Evolutionary conservation across 2,329 filamentous ascomycete species (phyloP).

Genomic region (Cryphonectria parasitica): DNA sequence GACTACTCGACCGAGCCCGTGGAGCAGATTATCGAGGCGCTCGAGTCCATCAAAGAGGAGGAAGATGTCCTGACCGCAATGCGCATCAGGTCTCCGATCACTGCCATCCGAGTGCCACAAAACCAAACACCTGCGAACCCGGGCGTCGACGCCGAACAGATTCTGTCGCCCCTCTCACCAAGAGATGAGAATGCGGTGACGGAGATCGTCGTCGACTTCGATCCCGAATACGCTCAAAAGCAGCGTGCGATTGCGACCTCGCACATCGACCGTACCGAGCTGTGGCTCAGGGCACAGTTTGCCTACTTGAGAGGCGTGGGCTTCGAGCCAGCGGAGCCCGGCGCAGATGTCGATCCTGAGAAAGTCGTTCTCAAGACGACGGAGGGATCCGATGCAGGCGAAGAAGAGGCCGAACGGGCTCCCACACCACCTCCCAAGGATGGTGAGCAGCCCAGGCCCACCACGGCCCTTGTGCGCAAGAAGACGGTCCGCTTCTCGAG

Average conservation of each 20-base stretch:
- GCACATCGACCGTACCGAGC: conserved; percentile 82
- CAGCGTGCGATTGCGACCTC: conserved; percentile 70
- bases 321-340: conserved; percentile 40
- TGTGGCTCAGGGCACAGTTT: conserved; percentile 85
- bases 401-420: conserved; percentile 39
- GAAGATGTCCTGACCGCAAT: conserved; percentile 70
- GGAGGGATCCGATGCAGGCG: conserved; percentile 15
- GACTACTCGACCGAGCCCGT: conserved; percentile 53
- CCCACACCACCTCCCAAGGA: conserved; percentile 32
- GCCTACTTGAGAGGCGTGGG: conserved; percentile 73
- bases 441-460: conserved; percentile 17
- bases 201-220: conserved; percentile 72
- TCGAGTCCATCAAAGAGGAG: conserved; percentile 55
- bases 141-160: conserved; percentile 37
- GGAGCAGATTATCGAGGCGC: conserved; percentile 70
- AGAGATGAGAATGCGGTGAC: conserved; percentile 61
- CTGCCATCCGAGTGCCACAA: conserved; percentile 35
- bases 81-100: conserved; percentile 42
- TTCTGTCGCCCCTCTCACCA: conserved; percentile 45
- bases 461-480: conserved; percentile 49
- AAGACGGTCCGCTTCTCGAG: conserved; percentile 79
- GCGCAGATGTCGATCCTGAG: conserved; percentile 43
- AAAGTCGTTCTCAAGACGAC: conserved; percentile 32
- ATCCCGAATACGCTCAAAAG: conserved; percentile 74
- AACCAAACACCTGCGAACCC: conserved; percentile 36